Conservation (phyloP, 2,329 filamentous ascomycete genomes). For the Venturiaceae sp. region DNA sequence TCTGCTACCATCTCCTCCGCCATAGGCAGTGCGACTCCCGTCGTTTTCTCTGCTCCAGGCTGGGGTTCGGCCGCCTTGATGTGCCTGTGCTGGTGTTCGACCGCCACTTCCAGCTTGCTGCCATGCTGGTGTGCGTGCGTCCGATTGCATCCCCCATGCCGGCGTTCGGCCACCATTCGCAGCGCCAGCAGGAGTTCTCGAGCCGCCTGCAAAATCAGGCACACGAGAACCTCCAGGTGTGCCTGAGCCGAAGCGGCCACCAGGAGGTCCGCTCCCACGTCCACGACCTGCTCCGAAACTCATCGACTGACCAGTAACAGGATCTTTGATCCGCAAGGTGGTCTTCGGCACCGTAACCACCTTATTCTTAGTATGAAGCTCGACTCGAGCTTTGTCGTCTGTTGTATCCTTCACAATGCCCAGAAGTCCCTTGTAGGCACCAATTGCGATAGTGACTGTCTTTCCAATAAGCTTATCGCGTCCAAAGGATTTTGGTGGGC, state of each 20-base stretch:
- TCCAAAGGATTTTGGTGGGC: constrained; percentile 49
- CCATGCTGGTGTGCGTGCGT: constrained; percentile 9
- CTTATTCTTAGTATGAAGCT: constrained; percentile 91
- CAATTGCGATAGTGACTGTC: constrained; percentile 80
- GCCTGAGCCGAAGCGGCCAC: constrained; percentile 15
- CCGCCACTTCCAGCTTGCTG: constrained; percentile 11
- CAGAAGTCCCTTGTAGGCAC: constrained; percentile 82
- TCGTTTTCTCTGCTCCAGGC: constrained; percentile 28
- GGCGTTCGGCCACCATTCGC: constrained; percentile 44
- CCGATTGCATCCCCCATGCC: constrained; percentile 28
- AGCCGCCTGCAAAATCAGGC: constrained; percentile 30
- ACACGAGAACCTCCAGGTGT: constrained; percentile 24
- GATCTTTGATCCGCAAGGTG: constrained; percentile 74
- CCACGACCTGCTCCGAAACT: constrained; percentile 42
- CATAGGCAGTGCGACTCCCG: constrained; percentile 33
- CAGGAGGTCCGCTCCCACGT: background rate
- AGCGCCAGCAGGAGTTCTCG: constrained; percentile 30
- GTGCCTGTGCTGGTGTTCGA: constrained; percentile 22
- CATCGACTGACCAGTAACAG: constrained; percentile 65
- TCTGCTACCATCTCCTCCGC: constrained; percentile 50
- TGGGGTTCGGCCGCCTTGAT: constrained; percentile 20
- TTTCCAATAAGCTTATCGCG: constrained; percentile 82
- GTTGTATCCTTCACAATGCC: constrained; percentile 95
- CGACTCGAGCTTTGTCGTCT: constrained; percentile 75
- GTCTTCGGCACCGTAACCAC: constrained; percentile 76